Conservation (phyloP, 257 asterid genomes). For the Plectranthus barbatus region DNA sequence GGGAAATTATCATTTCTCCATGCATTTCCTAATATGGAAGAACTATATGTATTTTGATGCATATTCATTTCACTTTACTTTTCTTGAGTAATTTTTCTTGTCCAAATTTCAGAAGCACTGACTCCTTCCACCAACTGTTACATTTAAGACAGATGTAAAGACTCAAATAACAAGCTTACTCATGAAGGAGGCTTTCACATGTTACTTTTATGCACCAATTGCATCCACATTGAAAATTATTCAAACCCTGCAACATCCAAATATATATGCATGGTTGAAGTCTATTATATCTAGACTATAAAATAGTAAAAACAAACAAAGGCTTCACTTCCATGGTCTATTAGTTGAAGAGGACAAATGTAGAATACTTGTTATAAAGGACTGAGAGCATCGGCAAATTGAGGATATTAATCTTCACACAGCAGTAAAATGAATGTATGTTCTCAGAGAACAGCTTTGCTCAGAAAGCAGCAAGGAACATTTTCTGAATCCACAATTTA, state of each 20-base stretch:
- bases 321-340: conserved; percentile 6
- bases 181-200: conserved; percentile 58
- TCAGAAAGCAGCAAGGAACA: not conserved
- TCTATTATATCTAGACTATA: conserved; percentile 28
- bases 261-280: conserved; percentile 62
- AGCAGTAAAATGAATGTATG: not conserved
- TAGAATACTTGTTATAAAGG: conserved; percentile 4
- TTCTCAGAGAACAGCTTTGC: not conserved
- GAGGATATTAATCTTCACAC: not conserved
- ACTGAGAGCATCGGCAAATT: not conserved
- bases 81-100: not conserved
- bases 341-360: conserved; percentile 5
- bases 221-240: conserved; percentile 48
- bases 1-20: not conserved
- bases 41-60: not conserved
- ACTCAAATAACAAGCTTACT: conserved; percentile 69
- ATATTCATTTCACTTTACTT: not conserved
- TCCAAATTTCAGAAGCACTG: conserved; percentile 2
- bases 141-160: conserved; percentile 32
- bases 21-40: not conserved
- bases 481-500: not conserved
- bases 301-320: conserved; percentile 15
- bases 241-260: conserved; percentile 79
- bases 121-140: conserved; percentile 18
- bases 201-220: conserved; percentile 53